Base-by-base conservation (phyloP, 1,139 yeast genomes). In the Pneumocystis sp. region DNA sequence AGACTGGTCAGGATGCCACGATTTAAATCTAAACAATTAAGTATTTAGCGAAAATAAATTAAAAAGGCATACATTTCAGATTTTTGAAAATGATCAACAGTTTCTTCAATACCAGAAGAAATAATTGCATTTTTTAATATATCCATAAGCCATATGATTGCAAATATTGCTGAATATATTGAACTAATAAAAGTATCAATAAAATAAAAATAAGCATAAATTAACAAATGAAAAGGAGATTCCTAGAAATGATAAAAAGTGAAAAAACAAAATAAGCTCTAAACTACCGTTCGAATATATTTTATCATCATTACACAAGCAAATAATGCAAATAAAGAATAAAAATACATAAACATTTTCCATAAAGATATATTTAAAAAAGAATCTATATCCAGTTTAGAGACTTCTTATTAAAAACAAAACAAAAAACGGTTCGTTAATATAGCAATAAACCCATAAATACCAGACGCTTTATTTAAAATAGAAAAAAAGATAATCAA, bases 381-480 rank as follows among this genome's bases (percentile, higher is more conserved):
- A 44, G 56, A 44, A 19, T 44, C 56, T 44, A 44, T 21, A 10
- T 17, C 15, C 12, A 1, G 12, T 19, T 44, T 6, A 44, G 15
- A 44, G 19, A 3, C 5, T 7, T 10, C n/a, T 19, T 44, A 44
- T 21, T 42, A 42, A 42, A 44, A 44, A 44, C 7, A 15, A 44
- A 19, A 17, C n/a, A 44, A 19, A 44, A 44, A 44, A 44, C 56
- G 19, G 29, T 44, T 44, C n/a, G 97, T 91, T 72, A 93, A 82
- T 61, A 93, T 76, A 0, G 97, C 90, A 45, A 91, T 78, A 59
- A 91, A 79, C 39, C 97, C 98, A 75, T 86, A 93, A 37, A 85
- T 79, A 10, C 97, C 97, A 66, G 96, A 85, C 68, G 93, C 89
- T 74, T 91, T 91, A 77, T 93, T 91, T 71, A 91, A 80, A 62